Evolutionary conservation across 768 basidiomycete species (phyloP), one percentile per base, ranked within the genome.

Genomic region (Rhizopogon salebrosus): DNA sequence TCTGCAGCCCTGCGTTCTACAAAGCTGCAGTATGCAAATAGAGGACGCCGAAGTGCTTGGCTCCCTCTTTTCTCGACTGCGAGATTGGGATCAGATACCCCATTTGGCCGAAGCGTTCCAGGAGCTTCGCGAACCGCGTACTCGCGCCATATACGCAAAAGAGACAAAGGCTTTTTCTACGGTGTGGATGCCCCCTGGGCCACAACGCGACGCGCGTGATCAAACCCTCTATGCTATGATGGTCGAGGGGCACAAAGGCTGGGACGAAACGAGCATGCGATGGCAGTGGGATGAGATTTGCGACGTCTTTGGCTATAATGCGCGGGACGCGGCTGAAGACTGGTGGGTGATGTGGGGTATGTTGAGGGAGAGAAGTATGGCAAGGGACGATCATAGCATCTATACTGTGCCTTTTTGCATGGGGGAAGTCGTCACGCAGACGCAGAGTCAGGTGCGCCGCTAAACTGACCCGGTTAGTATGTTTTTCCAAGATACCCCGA

Each of bases 301-400:
- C 48, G 73, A 73, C 26, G 64, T 84, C 58, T 80, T 78, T 58
- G 66, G 70, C n/a, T 78, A 83, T 60, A 76, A 80, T 60, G 76
- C 80, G 4, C 71, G 69, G 40, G 83, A 86, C 55, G 74, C 75
- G 40, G 84, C 79, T 18, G 82, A 83, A 53, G 81, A 82, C 61
- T 85, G 82, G 82, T 86, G 82, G 82, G 76, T 77, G 10, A 77
- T 77, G 51, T 83, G 80, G 81, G 80, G 80, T 6, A 55, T 67
- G 5, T 62, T 80, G 58, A 70, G 72, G 41, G 72, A 80, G 60
- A 61, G 73, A 48, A 72, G 74, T 50, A 54, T 39, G 42, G 3
- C 23, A 35, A 37, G 51, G 22, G 51, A 48, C 16, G 29, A 16
- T 6, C 22, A 36, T 22, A 14, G 43, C 31, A 18, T 29, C 29